Conservation (phyloP, 148 eudicot species). For the Gaultheria prostrata region DNA sequence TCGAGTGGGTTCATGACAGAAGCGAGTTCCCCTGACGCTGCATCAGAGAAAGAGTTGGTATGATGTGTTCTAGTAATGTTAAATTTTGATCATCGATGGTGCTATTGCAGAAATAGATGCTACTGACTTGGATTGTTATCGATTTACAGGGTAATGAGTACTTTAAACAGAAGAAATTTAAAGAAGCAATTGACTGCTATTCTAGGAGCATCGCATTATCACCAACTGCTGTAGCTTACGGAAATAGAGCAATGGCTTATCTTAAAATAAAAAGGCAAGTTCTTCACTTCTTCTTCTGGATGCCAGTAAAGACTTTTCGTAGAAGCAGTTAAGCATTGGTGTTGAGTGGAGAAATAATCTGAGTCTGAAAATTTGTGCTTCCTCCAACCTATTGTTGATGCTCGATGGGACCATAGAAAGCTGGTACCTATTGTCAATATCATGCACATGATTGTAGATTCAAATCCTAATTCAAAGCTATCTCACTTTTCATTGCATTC, state of each 20-base stretch:
- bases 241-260: constrained; percentile 98
- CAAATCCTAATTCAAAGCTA: not conserved
- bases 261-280: constrained; percentile 73
- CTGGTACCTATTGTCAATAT: constrained; percentile 9
- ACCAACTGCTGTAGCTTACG: constrained; percentile 93
- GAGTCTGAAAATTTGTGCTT: not conserved
- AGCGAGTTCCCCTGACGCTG: constrained; percentile 67
- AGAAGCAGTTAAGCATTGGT: not conserved
- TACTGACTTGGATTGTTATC: constrained; percentile 4
- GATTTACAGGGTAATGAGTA: constrained; percentile 79
- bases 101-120: not conserved
- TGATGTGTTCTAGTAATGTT: not conserved
- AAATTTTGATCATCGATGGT: not conserved
- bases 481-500: not conserved
- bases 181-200: constrained; percentile 93
- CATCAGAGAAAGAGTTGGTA: constrained; percentile 94
- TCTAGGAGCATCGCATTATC: constrained; percentile 91
- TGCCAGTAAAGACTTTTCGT: not conserved
- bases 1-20: constrained; percentile 44
- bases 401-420: not conserved
- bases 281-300: constrained; percentile 8
- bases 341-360: not conserved
- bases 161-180: constrained; percentile 85
- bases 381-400: not conserved
- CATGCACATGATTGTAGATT: not conserved